Evolutionary conservation across 331 rosid genomes (phyloP), one percentile per base, ranked within the genome.

Genomic region (Dryas integrifolia): DNA sequence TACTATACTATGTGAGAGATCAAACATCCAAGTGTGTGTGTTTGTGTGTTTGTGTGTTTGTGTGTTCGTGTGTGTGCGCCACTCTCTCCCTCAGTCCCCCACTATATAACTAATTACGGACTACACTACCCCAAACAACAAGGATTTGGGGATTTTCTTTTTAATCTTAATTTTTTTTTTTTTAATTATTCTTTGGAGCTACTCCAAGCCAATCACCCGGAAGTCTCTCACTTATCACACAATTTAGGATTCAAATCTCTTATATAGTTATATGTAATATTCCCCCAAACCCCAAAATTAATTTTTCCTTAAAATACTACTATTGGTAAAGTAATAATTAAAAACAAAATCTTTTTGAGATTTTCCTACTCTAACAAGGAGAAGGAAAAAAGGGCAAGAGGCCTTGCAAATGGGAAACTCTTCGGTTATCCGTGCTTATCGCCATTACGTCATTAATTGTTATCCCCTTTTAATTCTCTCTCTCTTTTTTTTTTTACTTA

Each of bases 11-110:
- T 30, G 35, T 30, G 35, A 30, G 35, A 30, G 35, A 30, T 30
- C 35, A 30, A 30, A 30, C 2, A 30, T 30, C 35, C 0, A 30
- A 35, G 21, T 12, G 16, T 1, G 45, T 30, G 21, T 11, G 14
- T 0, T 1, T 58, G 0, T 12, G 4, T 30, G 14, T 0, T 1
- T 58, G 0, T 12, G 4, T 30, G 43, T 57, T 18, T 18, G 18
- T 18, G 18, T 18, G 14, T 0, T 1, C 30, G 0, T 12, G 4
- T 30, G 43, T 57, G 67, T 3, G 65, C 13, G 18, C 10, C 74
- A 41, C 74, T 40, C 51, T 39, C 73, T 71, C 16, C 75, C 50
- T 38, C 26, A 60, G 5, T 40, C 63, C 74, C 74, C 53, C 74
- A 30, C 35, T 30, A 30, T 53, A 53, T 4, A 50, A 53, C 41